phyloP scores from a whole-genome alignment of 805 yeast genomes.

The Helenozyma baotianmanensis region DNA sequence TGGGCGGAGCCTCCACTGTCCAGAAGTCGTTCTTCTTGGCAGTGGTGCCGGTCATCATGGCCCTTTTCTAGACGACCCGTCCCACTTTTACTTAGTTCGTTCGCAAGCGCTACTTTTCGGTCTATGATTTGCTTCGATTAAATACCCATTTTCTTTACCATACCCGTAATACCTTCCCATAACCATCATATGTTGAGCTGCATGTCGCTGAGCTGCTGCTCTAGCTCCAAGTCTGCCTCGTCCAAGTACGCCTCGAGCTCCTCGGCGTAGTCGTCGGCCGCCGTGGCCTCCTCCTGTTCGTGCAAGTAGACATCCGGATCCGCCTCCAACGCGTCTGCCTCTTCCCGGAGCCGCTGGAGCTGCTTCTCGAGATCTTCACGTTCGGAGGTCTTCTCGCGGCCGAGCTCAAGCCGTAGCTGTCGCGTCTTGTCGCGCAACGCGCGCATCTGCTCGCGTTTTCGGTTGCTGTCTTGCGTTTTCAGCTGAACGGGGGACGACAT shows the following conservation, averaged over 20 bases:
- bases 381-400: conserved; percentile 11
- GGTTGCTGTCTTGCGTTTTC: neutral
- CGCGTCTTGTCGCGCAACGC: conserved; percentile 9
- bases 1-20: too few relatives aligned
- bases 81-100: too few relatives aligned
- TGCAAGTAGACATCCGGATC: conserved; percentile 9
- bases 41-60: too few relatives aligned
- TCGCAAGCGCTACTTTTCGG: too few relatives aligned
- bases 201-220: conserved; percentile 13
- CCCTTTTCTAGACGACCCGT: too few relatives aligned
- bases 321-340: conserved; percentile 9
- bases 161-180: too few relatives aligned
- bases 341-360: conserved; percentile 5
- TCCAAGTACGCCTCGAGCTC: conserved; percentile 14
- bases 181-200: too few relatives aligned
- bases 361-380: conserved; percentile 6
- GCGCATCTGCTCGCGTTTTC: conserved; percentile 6
- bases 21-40: too few relatives aligned
- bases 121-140: too few relatives aligned
- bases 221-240: conserved; percentile 15
- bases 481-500: conserved; percentile 13
- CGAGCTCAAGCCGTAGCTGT: conserved; percentile 6
- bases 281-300: conserved; percentile 4
- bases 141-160: too few relatives aligned
- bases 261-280: conserved; percentile 3